Percentiles rank a stretch among this genome's conserved stretches.
Conservation (phyloP, 2,329 filamentous ascomycete species). For the Fusarium oxysporum region DNA sequence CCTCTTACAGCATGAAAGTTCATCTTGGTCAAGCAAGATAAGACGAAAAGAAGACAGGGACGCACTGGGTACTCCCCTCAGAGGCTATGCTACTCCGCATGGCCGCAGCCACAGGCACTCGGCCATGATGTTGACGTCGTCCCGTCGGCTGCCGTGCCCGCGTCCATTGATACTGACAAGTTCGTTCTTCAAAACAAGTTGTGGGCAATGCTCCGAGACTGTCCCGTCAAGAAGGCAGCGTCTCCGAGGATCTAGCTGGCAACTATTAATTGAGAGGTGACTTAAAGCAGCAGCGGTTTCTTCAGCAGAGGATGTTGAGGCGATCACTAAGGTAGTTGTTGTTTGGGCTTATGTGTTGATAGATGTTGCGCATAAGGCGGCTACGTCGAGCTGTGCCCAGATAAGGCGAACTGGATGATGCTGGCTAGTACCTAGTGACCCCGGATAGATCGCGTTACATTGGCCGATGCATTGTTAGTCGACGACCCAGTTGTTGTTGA, state of each 20-base stretch:
- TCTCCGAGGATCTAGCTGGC: not conserved
- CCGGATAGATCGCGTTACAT: slow-evolving; percentile 41
- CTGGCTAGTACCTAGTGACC: slow-evolving; percentile 24
- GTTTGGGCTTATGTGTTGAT: slow-evolving; percentile 14
- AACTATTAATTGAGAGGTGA: not conserved
- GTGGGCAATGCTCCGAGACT: not conserved
- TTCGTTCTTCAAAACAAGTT: not conserved
- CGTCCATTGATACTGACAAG: not conserved
- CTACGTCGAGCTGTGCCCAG: slow-evolving; percentile 33
- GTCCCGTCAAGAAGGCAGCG: not conserved
- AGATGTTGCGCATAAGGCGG: slow-evolving; percentile 35
- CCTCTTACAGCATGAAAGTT: slow-evolving; percentile 21
- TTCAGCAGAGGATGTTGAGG: slow-evolving; percentile 1
- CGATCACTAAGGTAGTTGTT: slow-evolving; percentile 5
- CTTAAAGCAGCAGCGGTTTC: not conserved
- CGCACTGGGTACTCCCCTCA: not conserved
- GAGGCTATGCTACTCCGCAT: slow-evolving; percentile 7
- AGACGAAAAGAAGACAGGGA: slow-evolving; percentile 1
- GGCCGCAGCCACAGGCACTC: slow-evolving; percentile 6
- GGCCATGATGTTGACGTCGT: slow-evolving; percentile 9
- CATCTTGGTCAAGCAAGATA: slow-evolving; percentile 15
- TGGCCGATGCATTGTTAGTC: slow-evolving; percentile 26
- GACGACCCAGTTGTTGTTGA: slow-evolving; percentile 14
- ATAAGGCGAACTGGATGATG: slow-evolving; percentile 27
- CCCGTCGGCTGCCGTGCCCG: slow-evolving; percentile 13